Base-by-base conservation (phyloP, 2,329 filamentous ascomycete genomes). In the Chaetomiaceae sp. region DNA sequence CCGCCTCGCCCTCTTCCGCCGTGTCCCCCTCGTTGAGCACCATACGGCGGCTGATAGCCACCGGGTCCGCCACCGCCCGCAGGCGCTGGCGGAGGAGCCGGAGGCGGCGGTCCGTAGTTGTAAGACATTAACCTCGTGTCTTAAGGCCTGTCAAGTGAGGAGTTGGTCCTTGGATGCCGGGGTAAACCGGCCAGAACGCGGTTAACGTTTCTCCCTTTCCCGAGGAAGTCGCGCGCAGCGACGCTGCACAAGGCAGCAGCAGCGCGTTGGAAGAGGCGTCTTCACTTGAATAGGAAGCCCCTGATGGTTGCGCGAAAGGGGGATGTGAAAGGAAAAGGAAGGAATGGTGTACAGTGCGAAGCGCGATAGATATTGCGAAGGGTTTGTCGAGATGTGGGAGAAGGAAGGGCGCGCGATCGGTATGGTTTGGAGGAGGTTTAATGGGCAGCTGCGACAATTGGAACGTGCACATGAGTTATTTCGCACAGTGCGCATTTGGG, bases 31-130 rank as follows among this genome's bases (percentile, higher is more conserved):
- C 60, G 57, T 11, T 52, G 48, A n/a, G 54, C 58, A 44, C 58
- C 60, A 50, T 70, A 67, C 30, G 68, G 65, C 7, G 49, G n/a
- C n/a, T n/a, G 59, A 46, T 73, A 75, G 27, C 60, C 64, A 10
- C 60, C 54, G 30, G 45, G 60, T n/a, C n/a, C n/a, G 58, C 36
- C 59, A 53, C 50, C 48, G 63, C 57, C 35, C 59, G 60, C 51
- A 18, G 35, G 40, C 1, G 61, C 58, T 3, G 64, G 53, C 8
- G 61, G 59, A 20, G 66, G 73, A 4, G 73, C 68, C 15, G 74
- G 72, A 6, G 74, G 74, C 45, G 74, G 72, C 11, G 74, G 74
- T n/a, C 68, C 74, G 65, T 77, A 78, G 43, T 69, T 72, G 65
- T 78, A 77, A 18, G 73, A 67, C 73, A 76, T 76, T 40, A n/a